Conservation (phyloP, 495 filamentous ascomycete species). For the Podospora appendiculata region DNA sequence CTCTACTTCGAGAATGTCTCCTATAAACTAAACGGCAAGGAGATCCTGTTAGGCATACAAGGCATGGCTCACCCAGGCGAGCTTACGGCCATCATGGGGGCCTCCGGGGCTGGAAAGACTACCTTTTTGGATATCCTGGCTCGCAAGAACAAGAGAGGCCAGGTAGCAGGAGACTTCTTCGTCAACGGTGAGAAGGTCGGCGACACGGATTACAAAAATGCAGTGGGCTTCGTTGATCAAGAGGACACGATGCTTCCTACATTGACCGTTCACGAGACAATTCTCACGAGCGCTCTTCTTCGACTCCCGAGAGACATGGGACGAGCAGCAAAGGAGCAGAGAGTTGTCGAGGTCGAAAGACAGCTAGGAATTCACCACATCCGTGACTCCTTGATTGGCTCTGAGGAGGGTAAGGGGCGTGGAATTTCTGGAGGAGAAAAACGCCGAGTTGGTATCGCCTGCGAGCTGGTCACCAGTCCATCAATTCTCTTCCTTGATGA, state of each 20-base stretch:
- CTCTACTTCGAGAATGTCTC: conserved; percentile 83
- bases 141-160: conserved; percentile 91
- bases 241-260: conserved; percentile 98
- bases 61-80: conserved; percentile 85
- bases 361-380: conserved; percentile 92
- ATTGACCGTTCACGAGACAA: conserved; percentile 95
- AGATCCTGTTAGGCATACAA: conserved; percentile 72
- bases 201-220: conserved; percentile 79
- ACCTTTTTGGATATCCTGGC: conserved; percentile 96
- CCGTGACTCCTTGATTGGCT: conserved; percentile 91
- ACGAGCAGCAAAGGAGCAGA: conserved; percentile 72
- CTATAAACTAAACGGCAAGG: conserved; percentile 78
- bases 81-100: conserved; percentile 95
- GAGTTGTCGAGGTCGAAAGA: conserved; percentile 85
- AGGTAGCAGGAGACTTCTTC: conserved; percentile 73
- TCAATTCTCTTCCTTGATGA: conserved; percentile 97
- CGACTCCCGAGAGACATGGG: conserved; percentile 89
- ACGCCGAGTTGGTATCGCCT: conserved; percentile 91
- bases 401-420: conserved; percentile 88
- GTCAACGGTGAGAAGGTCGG: conserved; percentile 87
- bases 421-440: conserved; percentile 98
- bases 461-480: conserved; percentile 94
- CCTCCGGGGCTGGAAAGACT: conserved; percentile 94
- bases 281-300: conserved; percentile 86
- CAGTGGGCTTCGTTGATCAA: conserved; percentile 95